Evolutionary conservation across 2,329 filamentous ascomycete species (phyloP), one percentile per base, ranked within the genome.

Genomic region (Nakataea oryzae): DNA sequence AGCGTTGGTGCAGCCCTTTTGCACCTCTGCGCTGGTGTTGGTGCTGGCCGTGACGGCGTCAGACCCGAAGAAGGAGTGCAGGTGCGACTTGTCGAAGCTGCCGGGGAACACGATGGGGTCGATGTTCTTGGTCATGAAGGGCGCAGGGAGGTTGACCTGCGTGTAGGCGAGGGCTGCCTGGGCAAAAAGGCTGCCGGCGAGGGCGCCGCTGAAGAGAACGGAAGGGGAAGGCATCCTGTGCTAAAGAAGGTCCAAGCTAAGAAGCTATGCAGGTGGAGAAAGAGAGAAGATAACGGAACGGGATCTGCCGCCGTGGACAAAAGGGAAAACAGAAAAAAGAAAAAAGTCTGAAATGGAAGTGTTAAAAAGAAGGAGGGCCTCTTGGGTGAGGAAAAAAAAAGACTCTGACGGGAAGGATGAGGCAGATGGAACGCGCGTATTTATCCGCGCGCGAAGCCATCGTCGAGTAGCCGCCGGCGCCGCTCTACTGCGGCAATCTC

Each of bases 51-150:
- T 76, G 21, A 78, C 70, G 57, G 71, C 72, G 63, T 79, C 76
- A 6, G 75, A 76, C 61, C 76, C 76, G 64, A 75, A 78, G 69
- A 78, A 77, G 7, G 75, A 75, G 67, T 78, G 76, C 62, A 78
- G 67, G 66, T 79, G 76, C 4, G 72, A 74, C 59, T 72, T 73
- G 34, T 29, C 41, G 66, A 75, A 76, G 34, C 70, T 62, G 5
- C 75, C 75, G 0, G 76, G 76, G 58, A 73, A 70, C 54, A 78
- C 74, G 50, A 78, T 74, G 2, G 76, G 74, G 61, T 78, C 76
- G 63, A 79, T 74, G 68, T 78, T 78, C 66, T 78, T 79, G 62
- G 69, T 65, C 74, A 78, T 77, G 65, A 76, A 78, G 21, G 63
- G 65, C 29, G 62, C 61, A 30, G 63, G 64, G 7, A 57, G 56